Conservation (phyloP, 495 filamentous ascomycete species). For the Penicillium parvum region DNA sequence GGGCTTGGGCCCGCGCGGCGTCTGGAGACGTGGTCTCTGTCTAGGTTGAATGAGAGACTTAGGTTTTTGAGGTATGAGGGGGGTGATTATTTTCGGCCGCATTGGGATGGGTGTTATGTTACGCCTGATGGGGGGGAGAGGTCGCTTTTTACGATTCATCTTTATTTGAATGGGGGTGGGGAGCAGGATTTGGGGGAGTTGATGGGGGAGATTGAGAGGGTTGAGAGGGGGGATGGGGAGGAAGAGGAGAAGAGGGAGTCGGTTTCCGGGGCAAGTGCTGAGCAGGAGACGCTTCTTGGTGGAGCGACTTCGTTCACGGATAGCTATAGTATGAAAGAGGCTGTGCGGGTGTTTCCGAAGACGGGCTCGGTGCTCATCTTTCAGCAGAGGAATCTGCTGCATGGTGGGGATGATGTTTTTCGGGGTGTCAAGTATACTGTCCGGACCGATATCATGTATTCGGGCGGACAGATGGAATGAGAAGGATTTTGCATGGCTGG, state of each 20-base stretch:
- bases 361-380: slow-evolving; percentile 71
- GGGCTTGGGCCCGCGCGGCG: slow-evolving; percentile 42
- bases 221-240: slow-evolving; percentile 7
- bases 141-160: slow-evolving; percentile 73
- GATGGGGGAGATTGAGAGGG: slow-evolving; percentile 18
- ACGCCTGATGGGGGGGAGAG: slow-evolving; percentile 54
- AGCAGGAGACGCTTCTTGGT: slow-evolving; percentile 32
- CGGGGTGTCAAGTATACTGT: slow-evolving; percentile 73
- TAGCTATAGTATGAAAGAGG: slow-evolving; percentile 35
- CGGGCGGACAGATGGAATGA: background rate
- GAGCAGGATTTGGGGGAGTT: slow-evolving; percentile 39
- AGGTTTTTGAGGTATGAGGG: slow-evolving; percentile 73
- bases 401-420: slow-evolving; percentile 70
- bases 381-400: slow-evolving; percentile 64
- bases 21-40: slow-evolving; percentile 50
- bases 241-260: background rate
- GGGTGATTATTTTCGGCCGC: slow-evolving; percentile 75
- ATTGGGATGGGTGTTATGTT: slow-evolving; percentile 67
- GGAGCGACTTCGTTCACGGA: slow-evolving; percentile 62
- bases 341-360: slow-evolving; percentile 63
- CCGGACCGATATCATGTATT: slow-evolving; percentile 74
- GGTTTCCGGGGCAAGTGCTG: no score
- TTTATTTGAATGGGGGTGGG: slow-evolving; percentile 71
- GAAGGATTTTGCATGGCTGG: no score
- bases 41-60: slow-evolving; percentile 69